Base-by-base conservation (phyloP, 495 filamentous ascomycete genomes). In the Chaetomidium leptoderma region DNA sequence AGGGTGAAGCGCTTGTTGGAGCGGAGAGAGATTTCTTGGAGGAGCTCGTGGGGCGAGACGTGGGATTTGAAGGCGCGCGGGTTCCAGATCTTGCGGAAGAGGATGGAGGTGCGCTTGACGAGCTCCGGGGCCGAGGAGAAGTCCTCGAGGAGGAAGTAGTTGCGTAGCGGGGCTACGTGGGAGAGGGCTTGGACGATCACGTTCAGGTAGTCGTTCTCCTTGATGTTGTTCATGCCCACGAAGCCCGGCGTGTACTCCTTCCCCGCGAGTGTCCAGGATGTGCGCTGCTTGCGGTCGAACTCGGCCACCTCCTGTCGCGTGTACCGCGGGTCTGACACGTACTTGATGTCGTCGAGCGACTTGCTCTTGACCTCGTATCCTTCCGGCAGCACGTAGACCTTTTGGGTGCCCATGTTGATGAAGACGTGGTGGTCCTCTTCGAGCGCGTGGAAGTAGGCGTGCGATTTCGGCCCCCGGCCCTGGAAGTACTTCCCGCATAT, bases 221-320 rank as follows among this genome's bases (percentile, higher is more conserved):
- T 99, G 78, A 99, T 97, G 71, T 99, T 97, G 77, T 99, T 97
- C 86, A 99, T 91, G 58, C 93, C 93, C 60, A 99, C 91, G 69
- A 96, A 99, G 4, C 93, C 90, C 60, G 90, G 93, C 60, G 86
- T 85, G 71, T 97, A 99, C 69, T 86, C 85, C 66, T 86, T 87
- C 35, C 88, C 89, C 17, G 75, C 75, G 19, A 97, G 77, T 63
- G 96, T 91, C 82, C 84, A 91, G 24, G 86, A 84, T 30, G 79
- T 80, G 66, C 84, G 83, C 35, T 84, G 82, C 67, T 89, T 86
- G 65, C 81, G 87, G 73, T 97, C 93, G 11, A 97, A 70, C 66
- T 84, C 84, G 62, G 78, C 73, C 7, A 97, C 91, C 62, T 96
- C 86, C 29, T 82, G 81, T 63, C 85, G 87, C 56, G 84, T 81